Evolutionary conservation across 108 stramenopile genomes (phyloP).

Genomic region (Stephanodiscus minutulus): DNA sequence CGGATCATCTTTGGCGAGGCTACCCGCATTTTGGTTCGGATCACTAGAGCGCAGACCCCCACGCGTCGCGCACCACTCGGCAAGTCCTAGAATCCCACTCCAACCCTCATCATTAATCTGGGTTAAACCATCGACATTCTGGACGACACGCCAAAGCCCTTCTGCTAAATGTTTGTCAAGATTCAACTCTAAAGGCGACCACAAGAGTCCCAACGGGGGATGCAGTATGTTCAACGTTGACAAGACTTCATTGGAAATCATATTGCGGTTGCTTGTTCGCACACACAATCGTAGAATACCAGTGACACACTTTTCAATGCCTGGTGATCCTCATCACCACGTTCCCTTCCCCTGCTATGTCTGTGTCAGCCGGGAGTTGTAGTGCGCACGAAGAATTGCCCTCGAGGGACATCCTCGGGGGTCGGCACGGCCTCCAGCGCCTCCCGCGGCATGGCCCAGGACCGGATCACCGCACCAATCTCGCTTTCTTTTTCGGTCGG

Average conservation of each 20-base stretch:
- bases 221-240: conserved; percentile 53
- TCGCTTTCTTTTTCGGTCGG: too few species aligned
- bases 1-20: conserved; percentile 77
- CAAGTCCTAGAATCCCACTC: conserved; percentile 66
- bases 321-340: conserved; percentile 19
- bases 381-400: conserved; percentile 63
- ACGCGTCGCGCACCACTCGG: conserved; percentile 69
- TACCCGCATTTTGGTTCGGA: conserved; percentile 19
- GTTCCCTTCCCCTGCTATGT: not conserved
- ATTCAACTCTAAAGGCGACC: conserved; percentile 47
- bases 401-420: too few species aligned
- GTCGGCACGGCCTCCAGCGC: too few species aligned
- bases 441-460: too few species aligned
- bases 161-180: conserved; percentile 78
- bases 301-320: conserved; percentile 79
- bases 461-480: too few species aligned
- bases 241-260: conserved; percentile 69
- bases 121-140: conserved; percentile 63
- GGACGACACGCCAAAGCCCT: conserved; percentile 80
- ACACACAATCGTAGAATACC: conserved; percentile 70
- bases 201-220: conserved; percentile 39
- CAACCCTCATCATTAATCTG: conserved; percentile 63
- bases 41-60: conserved; percentile 52
- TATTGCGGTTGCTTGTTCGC: conserved; percentile 59
- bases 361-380: conserved; percentile 53